These are phyloP conservation scores for Hamamelis virginiana DNA, from an alignment of 164 flowering plant genomes.

Conservation along the genomic window DNA sequence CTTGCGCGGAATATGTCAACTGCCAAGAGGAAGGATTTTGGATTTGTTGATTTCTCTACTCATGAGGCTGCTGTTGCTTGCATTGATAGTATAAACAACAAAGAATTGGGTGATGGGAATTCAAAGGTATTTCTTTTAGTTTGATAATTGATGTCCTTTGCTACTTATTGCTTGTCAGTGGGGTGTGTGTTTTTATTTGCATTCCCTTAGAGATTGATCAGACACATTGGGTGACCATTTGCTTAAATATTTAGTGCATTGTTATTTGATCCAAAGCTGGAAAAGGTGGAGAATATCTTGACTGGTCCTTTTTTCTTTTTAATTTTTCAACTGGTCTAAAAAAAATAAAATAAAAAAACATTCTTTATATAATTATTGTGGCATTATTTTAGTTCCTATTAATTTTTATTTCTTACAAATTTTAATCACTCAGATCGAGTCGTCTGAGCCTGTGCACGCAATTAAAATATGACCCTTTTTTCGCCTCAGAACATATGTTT, in stretches of 20 bases:
- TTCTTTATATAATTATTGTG: background rate
- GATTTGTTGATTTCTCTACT: conserved; percentile 68
- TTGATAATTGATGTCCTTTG: too few species aligned
- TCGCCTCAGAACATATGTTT: too few species aligned
- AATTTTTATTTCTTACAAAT: too few species aligned
- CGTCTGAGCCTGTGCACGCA: too few species aligned
- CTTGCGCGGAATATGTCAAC: conserved; percentile 81
- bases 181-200: background rate
- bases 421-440: too few species aligned
- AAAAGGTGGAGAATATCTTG: background rate
- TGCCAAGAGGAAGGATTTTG: conserved; percentile 84
- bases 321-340: too few species aligned
- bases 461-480: too few species aligned
- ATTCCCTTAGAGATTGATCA: background rate
- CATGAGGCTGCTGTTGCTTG: conserved; percentile 77
- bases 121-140: conserved; percentile 45
- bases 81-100: conserved; percentile 48
- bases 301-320: background rate
- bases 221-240: background rate
- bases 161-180: background rate
- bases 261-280: background rate
- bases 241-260: background rate
- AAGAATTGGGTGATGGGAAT: conserved; percentile 54
- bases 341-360: too few species aligned
- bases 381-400: background rate